phyloP scores from a whole-genome alignment of 371 early-diverging fungal genomes.

The Mucor racemosus region DNA sequence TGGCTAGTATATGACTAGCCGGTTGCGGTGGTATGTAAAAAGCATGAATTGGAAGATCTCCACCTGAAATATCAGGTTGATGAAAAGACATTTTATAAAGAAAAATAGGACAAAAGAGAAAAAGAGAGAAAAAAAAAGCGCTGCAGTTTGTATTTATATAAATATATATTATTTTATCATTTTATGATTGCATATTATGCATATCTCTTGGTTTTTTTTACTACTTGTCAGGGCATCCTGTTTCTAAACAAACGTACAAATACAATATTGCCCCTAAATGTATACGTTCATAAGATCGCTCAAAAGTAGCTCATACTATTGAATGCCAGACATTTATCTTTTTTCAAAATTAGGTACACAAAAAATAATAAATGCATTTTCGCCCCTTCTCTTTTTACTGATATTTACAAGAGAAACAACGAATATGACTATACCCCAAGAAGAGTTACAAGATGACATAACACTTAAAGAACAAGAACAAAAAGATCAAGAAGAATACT shows the following conservation, averaged over 20 bases:
- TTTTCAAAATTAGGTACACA: not conserved
- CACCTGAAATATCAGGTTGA: constrained; percentile 1
- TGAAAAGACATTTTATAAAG: constrained; percentile 9
- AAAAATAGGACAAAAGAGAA: constrained; percentile 7
- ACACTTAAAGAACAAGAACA: not conserved
- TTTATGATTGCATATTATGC: not conserved
- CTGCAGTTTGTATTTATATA: not conserved
- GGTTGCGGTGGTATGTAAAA: constrained; percentile 9
- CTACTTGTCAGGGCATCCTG: not conserved
- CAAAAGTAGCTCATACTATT: not conserved
- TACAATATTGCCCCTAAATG: not conserved
- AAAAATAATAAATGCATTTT: not conserved
- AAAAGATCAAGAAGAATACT: not conserved
- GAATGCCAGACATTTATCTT: not conserved
- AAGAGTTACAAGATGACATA: not conserved
- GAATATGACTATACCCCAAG: not conserved
- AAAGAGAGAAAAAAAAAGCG: not conserved
- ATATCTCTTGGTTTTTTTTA: not conserved
- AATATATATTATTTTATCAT: not conserved
- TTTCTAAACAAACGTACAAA: not conserved
- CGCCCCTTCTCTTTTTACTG: not conserved
- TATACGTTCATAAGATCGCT: not conserved
- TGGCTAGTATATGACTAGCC: not conserved
- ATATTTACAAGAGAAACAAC: not conserved
- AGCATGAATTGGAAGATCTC: constrained; percentile 9